Base-by-base conservation (phyloP, 1,139 yeast species). In the Nakaseomyces uthaithaninus region DNA sequence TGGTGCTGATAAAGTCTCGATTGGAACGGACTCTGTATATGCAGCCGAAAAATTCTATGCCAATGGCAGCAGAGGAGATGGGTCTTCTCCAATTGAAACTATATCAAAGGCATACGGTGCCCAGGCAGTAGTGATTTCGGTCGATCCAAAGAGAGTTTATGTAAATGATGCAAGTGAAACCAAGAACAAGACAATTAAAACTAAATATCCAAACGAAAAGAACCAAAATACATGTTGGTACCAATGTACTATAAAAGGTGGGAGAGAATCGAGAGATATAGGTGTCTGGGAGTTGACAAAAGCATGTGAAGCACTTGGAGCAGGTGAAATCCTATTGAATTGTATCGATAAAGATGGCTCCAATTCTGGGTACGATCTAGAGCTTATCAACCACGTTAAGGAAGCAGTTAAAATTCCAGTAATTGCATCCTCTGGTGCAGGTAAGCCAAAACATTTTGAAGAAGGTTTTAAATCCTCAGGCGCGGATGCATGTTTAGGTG, bases 331-430 rank as follows among this genome's bases (percentile, higher is more conserved):
- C 30, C 68, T 91, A 39, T 69, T 91, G 48, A 91, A 91, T 61
- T 89, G 96, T 53, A 91, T 91, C 47, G 98, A 91, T 63, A 85
- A 85, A 62, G 98, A 91, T 62, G 98, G 98, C 3, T 77, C 95
- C 9, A 91, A 91, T 59, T 75, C 85, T 20, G 98, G 98, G 0
- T 91, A 75, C 59, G 96, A 91, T 55, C 68, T 86, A 43, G 96
- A 91, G 59, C 69, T 91, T 38, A 75, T 91, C 39, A 66, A 71
- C 15, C 93, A 83, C 55, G 79, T 86, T 43, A 91, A 91, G 57
- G 54, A 68, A 2, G 78, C 81, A 0, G 94, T 86, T 7, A 67
- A 71, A 1, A 82, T 91, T 39, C 98, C 98, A 0, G 96, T 91
- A 1, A 91, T 91, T 62, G 97, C 98, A 0, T 86, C 96, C 16